Base-by-base conservation (phyloP, 2,329 filamentous ascomycete genomes). In the Trichoderma brevicompactum region DNA sequence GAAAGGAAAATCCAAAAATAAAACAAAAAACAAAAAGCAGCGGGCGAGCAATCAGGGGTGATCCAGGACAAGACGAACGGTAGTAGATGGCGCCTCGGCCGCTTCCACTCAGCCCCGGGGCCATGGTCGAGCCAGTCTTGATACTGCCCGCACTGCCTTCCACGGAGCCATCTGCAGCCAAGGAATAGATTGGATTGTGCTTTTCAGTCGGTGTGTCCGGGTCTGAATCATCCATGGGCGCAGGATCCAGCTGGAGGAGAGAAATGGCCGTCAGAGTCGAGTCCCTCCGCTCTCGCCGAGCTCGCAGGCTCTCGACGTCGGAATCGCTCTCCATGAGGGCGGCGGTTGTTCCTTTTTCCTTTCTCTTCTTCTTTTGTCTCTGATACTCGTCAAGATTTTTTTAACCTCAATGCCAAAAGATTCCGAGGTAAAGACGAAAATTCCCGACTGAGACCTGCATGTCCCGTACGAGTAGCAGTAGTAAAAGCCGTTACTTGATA, bases 211-310 rank as follows among this genome's bases (percentile, higher is more conserved):
- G 60, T 7, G 62, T 73, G 83, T 66, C 78, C 76, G 17, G 74
- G 83, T 62, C 89, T 72, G 1, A 53, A 43, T 80, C 90, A 23
- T 79, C 90, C 49, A 96, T 92, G 0, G 93, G 94, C 23, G 88
- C 88, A 3, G 94, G 94, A 61, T 96, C 93, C 68, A 97, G 82
- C 74, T 94, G 87, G 59, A 89, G 84, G 65, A 97, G 84, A 48
- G 89, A 89, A 65, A 87, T 79, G 61, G 88, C 78, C 43, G 87
- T 87, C 71, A 83, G 82, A 67, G 81, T 78, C 49, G 83, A 85
- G 67, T 78, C 80, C 61, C 74, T 78, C 61, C 71, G 74, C 64
- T 74, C 72, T 38, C 62, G 52, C 28, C 44, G 58, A 38, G 50
- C 55, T 54, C 62, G 58, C 17, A 65, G 64, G 50, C 36, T 60